Conservation (phyloP, 2,329 filamentous ascomycete species). For the Helotiales sp. region DNA sequence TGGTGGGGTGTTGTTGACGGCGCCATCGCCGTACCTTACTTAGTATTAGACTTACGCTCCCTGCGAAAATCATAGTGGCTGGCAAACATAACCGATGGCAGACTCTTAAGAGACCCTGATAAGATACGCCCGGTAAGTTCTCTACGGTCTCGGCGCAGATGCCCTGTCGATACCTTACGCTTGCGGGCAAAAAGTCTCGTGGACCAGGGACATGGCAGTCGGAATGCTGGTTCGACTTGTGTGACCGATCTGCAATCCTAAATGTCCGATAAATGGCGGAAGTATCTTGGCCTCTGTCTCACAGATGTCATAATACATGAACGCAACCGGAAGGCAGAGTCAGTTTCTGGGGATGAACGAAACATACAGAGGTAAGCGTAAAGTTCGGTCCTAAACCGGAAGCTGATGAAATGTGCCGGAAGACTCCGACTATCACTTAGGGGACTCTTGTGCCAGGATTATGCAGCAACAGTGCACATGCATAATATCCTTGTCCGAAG, state of each 20-base stretch:
- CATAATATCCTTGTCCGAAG: background rate
- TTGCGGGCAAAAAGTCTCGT: background rate
- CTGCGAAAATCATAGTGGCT: conserved; percentile 3
- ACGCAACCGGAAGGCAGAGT: background rate
- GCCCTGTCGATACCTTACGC: background rate
- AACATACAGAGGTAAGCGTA: no score
- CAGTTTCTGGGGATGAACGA: background rate
- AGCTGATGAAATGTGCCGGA: conserved; percentile 8
- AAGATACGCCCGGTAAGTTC: background rate
- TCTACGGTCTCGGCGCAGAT: background rate
- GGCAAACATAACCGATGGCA: background rate
- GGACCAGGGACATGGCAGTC: background rate
- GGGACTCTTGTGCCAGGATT: background rate
- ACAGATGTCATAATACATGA: no score
- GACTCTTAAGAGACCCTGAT: background rate
- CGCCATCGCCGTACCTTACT: background rate
- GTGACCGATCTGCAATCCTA: background rate
- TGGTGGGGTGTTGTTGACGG: background rate
- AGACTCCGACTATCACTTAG: conserved; percentile 7
- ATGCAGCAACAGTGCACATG: conserved; percentile 8
- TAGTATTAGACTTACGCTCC: conserved; percentile 1
- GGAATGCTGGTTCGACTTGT: background rate
- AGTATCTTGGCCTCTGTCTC: no score
- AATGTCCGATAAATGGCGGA: no score
- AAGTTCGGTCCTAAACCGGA: background rate